Evolutionary conservation across 495 filamentous ascomycete species (phyloP), one percentile per base, ranked within the genome.

Genomic region (Aspergillus coremiiformis): DNA sequence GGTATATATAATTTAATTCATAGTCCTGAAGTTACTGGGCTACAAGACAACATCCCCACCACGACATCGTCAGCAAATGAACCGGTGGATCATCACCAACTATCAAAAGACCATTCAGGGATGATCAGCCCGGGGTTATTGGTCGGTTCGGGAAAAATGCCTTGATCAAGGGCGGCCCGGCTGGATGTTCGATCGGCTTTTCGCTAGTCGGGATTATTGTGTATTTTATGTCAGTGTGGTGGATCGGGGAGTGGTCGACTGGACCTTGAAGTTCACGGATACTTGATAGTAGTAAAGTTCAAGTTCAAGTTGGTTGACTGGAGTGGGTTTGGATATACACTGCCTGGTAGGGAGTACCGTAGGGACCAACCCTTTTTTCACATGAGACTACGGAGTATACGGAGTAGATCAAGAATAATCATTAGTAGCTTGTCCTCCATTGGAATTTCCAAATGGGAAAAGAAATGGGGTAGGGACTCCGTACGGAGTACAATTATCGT

Each of bases 121-220:
- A 73, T 72, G 44, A 72, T 81, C 66, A 60, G 75, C 26, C 75
- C 76, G 54, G 74, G 67, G 37, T 53, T 69, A 41, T 59, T 69
- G 9, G 75, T 78, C 55, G 82, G 81, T 5, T 81, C 79, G 2
- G 83, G 83, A 20, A 78, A 76, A 78, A 76, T 59, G 83, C 83
- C 1, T 64, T 87, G 9, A 64, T 71, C 4, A 62, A 73, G n/a
- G 82, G 81, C 47, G 83, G 84, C 0, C 83, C 83, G 33, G 82
- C 76, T 0, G 79, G 82, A 0, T 65, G 83, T 24, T 60, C 86
- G 37, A 85, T 87, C 56, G 79, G 80, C 26, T 87, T 86, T 52
- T 75, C 73, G 5, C 64, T 86, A 35, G 70, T 81, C 47, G 79
- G 77, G 0, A 73, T 83, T 51, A 75, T 85, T 41, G 83, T 84